Evolutionary conservation across 2,329 filamentous ascomycete species (phyloP).

Genomic region (Davidsoniella neocaledoniae): DNA sequence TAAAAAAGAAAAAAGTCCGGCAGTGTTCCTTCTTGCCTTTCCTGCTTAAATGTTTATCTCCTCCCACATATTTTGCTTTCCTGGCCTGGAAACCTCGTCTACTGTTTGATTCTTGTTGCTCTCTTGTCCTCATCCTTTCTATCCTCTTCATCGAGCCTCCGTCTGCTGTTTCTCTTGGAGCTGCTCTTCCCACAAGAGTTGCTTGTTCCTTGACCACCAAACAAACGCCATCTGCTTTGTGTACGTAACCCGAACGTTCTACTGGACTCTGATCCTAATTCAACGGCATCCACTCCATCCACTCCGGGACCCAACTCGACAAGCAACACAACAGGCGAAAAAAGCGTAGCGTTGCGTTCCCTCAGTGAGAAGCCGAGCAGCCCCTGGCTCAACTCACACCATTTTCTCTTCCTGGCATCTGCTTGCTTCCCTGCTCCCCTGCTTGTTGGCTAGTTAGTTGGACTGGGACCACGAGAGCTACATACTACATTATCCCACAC

Average conservation of each 20-base stretch:
- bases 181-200: constrained; percentile 6
- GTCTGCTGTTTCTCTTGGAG: neutral
- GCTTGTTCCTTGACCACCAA: neutral
- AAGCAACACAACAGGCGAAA: constrained; percentile 2
- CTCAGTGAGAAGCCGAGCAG: neutral
- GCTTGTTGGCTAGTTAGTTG: no score
- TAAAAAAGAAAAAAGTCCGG: no score
- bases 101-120: constrained; percentile 13
- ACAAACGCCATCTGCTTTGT: neutral
- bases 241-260: neutral
- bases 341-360: neutral
- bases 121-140: constrained; percentile 9
- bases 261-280: neutral
- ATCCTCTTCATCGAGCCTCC: neutral
- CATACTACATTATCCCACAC: neutral
- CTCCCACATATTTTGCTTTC: neutral
- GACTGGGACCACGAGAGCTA: neutral
- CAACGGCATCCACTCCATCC: constrained; percentile 1
- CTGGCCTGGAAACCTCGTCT: constrained; percentile 6
- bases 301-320: neutral
- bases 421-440: no score
- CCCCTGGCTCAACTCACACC: no score
- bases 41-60: no score
- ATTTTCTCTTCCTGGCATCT: neutral
- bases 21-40: no score